Percentiles rank a stretch among this genome's conserved stretches.
Evolutionary conservation across 257 asterid species (phyloP).

Genomic region (Solanum microdontum): DNA sequence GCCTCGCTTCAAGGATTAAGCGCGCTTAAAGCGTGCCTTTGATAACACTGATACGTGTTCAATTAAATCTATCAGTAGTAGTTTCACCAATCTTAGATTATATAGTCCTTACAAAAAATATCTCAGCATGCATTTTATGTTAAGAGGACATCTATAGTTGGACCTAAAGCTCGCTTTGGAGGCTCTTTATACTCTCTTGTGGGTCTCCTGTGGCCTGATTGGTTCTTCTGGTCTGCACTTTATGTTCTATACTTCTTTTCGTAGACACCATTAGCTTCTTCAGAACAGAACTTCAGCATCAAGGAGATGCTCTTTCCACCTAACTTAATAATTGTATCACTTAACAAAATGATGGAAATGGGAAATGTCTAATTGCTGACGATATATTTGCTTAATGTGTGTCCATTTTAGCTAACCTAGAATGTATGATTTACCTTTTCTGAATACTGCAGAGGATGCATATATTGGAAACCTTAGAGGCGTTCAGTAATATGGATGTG

Average conservation of each 20-base stretch:
- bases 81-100: background rate
- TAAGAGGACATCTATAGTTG: background rate
- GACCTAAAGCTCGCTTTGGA: background rate
- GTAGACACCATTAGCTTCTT: background rate
- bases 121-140: background rate
- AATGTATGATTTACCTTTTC: background rate
- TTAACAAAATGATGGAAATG: background rate
- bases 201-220: background rate
- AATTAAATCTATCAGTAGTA: background rate
- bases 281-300: background rate
- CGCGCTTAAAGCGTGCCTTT: no score
- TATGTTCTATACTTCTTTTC: background rate
- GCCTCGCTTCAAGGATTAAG: no score
- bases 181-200: background rate
- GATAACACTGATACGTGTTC: no score
- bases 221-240: background rate
- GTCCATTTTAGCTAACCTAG: background rate
- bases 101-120: background rate
- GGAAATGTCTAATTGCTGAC: background rate
- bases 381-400: background rate
- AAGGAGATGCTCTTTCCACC: background rate
- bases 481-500: conserved; percentile 50
- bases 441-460: conserved; percentile 57
- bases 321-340: background rate
- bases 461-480: conserved; percentile 68